Evolutionary conservation across 352 stramenopile species (phyloP).

Genomic region (Thraustotheca clavata): DNA sequence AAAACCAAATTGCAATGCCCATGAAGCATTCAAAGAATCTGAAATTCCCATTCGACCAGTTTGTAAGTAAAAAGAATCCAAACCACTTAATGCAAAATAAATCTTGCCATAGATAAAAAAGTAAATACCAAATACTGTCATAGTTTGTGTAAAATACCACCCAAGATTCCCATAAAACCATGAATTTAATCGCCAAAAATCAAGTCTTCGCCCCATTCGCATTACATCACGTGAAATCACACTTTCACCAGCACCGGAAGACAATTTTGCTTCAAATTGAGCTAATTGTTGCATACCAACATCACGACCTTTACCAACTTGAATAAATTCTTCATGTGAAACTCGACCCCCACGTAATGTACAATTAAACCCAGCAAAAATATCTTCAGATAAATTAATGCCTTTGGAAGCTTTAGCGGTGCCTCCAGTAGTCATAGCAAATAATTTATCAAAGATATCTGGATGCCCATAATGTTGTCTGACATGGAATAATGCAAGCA

Average conservation of each 20-base stretch:
- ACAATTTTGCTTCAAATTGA: slow-evolving; percentile 21
- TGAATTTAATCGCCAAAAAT: slow-evolving; percentile 20
- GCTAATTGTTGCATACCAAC: slow-evolving; percentile 19
- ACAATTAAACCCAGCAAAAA: slow-evolving; percentile 21
- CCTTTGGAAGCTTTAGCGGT: slow-evolving; percentile 21
- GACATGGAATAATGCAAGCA: slow-evolving; percentile 14
- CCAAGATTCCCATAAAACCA: slow-evolving; percentile 86
- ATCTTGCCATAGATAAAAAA: slow-evolving; percentile 76
- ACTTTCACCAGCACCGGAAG: slow-evolving; percentile 14
- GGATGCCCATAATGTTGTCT: slow-evolving; percentile 22
- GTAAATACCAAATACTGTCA: slow-evolving; percentile 76
- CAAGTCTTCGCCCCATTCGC: slow-evolving; percentile 9
- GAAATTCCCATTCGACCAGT: slow-evolving; percentile 81
- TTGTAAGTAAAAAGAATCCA: slow-evolving; percentile 83
- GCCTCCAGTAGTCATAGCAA: slow-evolving; percentile 13
- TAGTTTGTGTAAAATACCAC: slow-evolving; percentile 81
- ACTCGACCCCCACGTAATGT: slow-evolving; percentile 15
- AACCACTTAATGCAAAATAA: slow-evolving; percentile 69
- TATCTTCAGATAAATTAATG: slow-evolving; percentile 24
- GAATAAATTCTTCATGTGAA: slow-evolving; percentile 16
- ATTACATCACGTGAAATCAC: slow-evolving; percentile 18
- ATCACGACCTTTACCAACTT: slow-evolving; percentile 20
- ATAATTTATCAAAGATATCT: slow-evolving; percentile 21
- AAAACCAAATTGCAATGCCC: slow-evolving; percentile 86
- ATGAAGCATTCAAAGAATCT: slow-evolving; percentile 75